phyloP scores from a whole-genome alignment of 768 basidiomycete genomes.

The Kwoniella dejecticola region DNA sequence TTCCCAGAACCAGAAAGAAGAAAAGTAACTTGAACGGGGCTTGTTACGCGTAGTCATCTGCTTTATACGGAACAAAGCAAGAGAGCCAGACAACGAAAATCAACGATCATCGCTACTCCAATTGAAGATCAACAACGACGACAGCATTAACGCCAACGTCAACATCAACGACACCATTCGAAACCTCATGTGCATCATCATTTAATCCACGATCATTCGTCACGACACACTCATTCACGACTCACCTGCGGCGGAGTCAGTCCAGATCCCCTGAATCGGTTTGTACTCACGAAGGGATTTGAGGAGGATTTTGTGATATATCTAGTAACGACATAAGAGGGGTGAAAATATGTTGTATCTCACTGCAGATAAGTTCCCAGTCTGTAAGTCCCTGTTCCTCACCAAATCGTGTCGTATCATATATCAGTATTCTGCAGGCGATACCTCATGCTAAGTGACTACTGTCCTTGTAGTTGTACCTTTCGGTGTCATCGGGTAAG shows the following conservation, averaged over 20 bases:
- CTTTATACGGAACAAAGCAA: not conserved
- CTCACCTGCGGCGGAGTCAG: constrained; percentile 5
- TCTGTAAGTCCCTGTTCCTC: constrained; percentile 69
- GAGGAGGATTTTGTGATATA: not conserved
- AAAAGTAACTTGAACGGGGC: not conserved
- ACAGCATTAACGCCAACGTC: no score
- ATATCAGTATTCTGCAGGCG: no score
- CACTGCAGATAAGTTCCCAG: constrained; percentile 84
- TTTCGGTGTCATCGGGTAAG: constrained; percentile 56
- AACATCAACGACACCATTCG: no score
- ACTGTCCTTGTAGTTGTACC: constrained; percentile 69
- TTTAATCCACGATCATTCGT: not conserved
- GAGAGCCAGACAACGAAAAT: no score
- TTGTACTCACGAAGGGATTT: not conserved
- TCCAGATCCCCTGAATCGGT: not conserved
- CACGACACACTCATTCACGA: not conserved
- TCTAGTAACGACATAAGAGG: not conserved
- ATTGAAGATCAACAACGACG: no score
- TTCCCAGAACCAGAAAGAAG: not conserved
- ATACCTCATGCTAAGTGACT: no score
- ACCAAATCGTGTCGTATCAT: no score
- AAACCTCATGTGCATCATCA: not conserved
- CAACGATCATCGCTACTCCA: no score
- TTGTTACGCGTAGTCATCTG: not conserved
- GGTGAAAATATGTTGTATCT: constrained; percentile 61